Evolutionary conservation across 75 land plant genomes (phyloP).

Genomic region (Selaginella tamariscina): DNA sequence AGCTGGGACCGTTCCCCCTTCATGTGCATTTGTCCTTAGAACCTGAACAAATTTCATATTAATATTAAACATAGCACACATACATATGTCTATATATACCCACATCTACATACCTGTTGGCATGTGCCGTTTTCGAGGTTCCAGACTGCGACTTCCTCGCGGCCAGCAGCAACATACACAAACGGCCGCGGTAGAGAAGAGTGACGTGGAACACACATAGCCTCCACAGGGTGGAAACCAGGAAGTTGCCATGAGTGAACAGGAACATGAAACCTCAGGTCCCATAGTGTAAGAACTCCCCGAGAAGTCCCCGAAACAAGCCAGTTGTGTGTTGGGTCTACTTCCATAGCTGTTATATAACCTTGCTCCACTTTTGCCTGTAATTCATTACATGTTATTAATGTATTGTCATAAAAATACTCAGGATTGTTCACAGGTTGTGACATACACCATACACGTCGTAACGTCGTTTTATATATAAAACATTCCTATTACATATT

Average conservation of each 20-base stretch:
- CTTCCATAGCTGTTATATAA: slow-evolving; percentile 54
- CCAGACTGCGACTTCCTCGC: slow-evolving; percentile 91
- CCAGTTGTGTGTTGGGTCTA: slow-evolving; percentile 86
- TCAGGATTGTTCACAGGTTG: too few species aligned
- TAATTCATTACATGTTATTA: too few species aligned
- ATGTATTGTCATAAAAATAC: too few species aligned
- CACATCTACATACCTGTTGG: slow-evolving; percentile 71
- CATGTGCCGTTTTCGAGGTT: slow-evolving; percentile 92
- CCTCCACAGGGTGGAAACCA: slow-evolving; percentile 52
- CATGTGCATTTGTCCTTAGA: too few species aligned
- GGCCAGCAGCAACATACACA: slow-evolving; percentile 96
- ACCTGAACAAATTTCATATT: too few species aligned
- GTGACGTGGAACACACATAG: slow-evolving; percentile 42
- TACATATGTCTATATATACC: too few species aligned
- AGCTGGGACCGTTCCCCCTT: too few species aligned
- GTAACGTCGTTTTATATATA: too few species aligned
- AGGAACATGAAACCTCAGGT: slow-evolving; percentile 71
- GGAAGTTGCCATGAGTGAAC: slow-evolving; percentile 92
- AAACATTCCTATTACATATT: too few species aligned
- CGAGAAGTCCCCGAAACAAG: slow-evolving; percentile 88
- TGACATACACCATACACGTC: too few species aligned
- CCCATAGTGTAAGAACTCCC: slow-evolving; percentile 95
- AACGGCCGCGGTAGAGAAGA: slow-evolving; percentile 48
- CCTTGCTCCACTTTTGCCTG: slow-evolving; percentile 68
- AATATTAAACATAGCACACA: too few species aligned